Evolutionary conservation across 1,139 yeast species (phyloP), one percentile per base, ranked within the genome.

Genomic region (Spencermartinsiella ligniputridi): DNA sequence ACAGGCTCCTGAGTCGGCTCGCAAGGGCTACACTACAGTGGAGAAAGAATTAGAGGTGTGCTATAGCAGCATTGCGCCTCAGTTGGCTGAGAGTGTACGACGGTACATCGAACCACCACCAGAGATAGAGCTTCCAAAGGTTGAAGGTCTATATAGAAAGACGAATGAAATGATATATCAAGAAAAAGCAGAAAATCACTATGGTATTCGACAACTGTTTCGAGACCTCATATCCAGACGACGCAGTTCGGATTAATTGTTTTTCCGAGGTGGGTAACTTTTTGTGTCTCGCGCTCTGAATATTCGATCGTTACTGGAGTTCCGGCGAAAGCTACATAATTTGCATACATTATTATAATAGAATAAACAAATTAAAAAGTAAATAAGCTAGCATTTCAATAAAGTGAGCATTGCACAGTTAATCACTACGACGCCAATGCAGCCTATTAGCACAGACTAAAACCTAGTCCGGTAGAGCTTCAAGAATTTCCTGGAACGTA

Each of bases 1-100:
- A 22, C 94, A 85, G 57, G 86, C 94, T 1, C 96, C 96, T 0
- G 66, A 83, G 19, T 72, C 80, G 1, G 78, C 94, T 0, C 88
- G 90, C 50, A 81, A 81, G 52, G 68, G 83, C 44, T 87, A 87
- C 57, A 60, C 88, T 17, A 39, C 66, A 0, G 57, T 69, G 0
- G 79, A 74, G 3, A 67, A 64, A 2, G 96, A 88, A 60, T 56
- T 83, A 16, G 46, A 47, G 6, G 27, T 29, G 29, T 44, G 47
- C 20, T 52, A 45, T 37, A 35, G 32, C 4, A 34, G 42, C 22
- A 51, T 49, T 2, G 43, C 41, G 13, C 39, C 21, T 6, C 32
- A 27, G 20, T 12, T 37, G 16, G 16, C 17, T 13, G 33, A 37
- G 19, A 27, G 32, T 27, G 32, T 27, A 5, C 32, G 15, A 9